phyloP scores from a whole-genome alignment of 768 basidiomycete genomes.

The Gloeophyllum trabeum region DNA sequence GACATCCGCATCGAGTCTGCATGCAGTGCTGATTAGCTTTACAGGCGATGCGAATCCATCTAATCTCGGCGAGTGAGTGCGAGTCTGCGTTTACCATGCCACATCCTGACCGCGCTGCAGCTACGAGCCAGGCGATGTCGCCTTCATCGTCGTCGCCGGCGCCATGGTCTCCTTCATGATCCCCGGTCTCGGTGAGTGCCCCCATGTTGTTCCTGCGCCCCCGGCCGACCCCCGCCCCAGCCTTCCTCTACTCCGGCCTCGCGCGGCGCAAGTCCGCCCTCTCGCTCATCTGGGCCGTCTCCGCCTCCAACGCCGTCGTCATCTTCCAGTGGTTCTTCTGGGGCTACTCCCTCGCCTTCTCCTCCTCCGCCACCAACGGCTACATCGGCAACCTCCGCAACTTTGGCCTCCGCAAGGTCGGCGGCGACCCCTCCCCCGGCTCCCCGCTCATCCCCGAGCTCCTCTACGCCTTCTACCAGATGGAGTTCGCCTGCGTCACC shows the following conservation, averaged over 20 bases:
- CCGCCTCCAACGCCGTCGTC: constrained; percentile 61
- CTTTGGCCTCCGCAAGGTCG: constrained; percentile 67
- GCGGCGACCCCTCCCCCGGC: constrained; percentile 64
- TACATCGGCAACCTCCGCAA: constrained; percentile 73
- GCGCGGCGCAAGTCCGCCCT: constrained; percentile 61
- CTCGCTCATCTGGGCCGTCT: constrained; percentile 66
- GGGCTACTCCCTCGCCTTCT: constrained; percentile 83
- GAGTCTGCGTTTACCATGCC: not conserved
- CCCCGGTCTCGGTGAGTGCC: constrained; percentile 49
- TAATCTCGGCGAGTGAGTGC: not conserved
- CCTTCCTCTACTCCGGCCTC: constrained; percentile 66
- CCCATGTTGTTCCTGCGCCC: constrained; percentile 3
- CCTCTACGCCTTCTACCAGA: constrained; percentile 79
- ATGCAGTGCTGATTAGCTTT: no score
- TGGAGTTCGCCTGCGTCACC: constrained; percentile 80
- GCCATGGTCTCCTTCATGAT: constrained; percentile 73
- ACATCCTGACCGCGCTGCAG: constrained; percentile 18
- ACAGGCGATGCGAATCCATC: not conserved
- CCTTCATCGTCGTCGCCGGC: constrained; percentile 59
- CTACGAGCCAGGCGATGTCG: constrained; percentile 61
- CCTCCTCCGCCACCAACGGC: constrained; percentile 60
- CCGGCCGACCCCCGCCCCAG: constrained; percentile 20
- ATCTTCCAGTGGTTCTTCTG: constrained; percentile 79
- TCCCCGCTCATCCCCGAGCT: constrained; percentile 74
- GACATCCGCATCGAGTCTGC: no score